Conservation (phyloP, 495 filamentous ascomycete species). For the Ascobolus immersus region DNA sequence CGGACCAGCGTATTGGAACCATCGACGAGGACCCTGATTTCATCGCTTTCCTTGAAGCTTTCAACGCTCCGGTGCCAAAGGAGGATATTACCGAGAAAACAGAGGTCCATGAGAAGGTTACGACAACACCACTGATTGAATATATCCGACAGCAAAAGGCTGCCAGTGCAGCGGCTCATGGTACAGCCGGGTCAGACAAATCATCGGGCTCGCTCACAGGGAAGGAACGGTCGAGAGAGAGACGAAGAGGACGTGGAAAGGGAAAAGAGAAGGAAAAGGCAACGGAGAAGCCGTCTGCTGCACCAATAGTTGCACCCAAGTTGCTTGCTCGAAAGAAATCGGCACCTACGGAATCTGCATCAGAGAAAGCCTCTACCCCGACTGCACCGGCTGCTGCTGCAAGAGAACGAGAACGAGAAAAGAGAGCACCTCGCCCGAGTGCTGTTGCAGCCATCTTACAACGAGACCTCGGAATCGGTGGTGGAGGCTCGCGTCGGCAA, state of each 20-base stretch:
- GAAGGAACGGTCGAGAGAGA: constrained; percentile 21
- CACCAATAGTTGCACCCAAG: constrained; percentile 1
- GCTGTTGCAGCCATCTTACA: constrained; percentile 68
- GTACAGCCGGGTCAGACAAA: constrained; percentile 21
- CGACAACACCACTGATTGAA: constrained; percentile 70
- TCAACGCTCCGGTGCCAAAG: constrained; percentile 45
- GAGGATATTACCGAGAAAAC: constrained; percentile 20
- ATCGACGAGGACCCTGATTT: constrained; percentile 93
- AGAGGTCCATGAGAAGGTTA: constrained; percentile 39
- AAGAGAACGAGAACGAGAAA: constrained; percentile 15
- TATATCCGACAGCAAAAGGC: constrained; percentile 27
- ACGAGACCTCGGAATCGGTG: constrained; percentile 63
- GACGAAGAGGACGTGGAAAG: constrained; percentile 30
- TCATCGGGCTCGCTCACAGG: constrained; percentile 16
- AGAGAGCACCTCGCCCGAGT: constrained; percentile 44
- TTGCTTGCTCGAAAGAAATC: constrained; percentile 1
- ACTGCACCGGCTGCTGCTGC: constrained; percentile 4
- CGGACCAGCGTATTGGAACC: constrained; percentile 68
- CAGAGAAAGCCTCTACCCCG: constrained; percentile 1
- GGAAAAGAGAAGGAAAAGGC: constrained; percentile 21
- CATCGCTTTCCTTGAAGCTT: constrained; percentile 65
- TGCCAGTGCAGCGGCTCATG: constrained; percentile 1
- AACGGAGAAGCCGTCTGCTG: constrained; percentile 29
- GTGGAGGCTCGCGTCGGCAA: too few species aligned
- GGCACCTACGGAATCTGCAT: constrained; percentile 6